These are phyloP conservation scores for Calocybe indica DNA, from an alignment of 768 basidiomycete species.

Conservation along the genomic window DNA sequence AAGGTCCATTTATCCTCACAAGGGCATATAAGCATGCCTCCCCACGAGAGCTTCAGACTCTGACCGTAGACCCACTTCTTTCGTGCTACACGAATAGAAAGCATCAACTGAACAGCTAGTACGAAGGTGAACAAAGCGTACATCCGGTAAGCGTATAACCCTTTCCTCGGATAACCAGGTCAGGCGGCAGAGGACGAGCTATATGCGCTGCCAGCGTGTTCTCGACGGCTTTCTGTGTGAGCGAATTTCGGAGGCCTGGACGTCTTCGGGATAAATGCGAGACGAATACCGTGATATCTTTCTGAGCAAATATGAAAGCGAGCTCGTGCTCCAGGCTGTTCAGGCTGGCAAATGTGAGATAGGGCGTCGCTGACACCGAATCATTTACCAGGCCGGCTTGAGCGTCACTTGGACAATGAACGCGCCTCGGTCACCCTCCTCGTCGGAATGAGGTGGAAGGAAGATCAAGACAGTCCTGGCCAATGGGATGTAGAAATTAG, in stretches of 20 bases:
- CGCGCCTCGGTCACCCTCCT: not conserved
- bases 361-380: not conserved
- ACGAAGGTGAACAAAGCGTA: constrained; percentile 10
- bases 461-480: constrained; percentile 27
- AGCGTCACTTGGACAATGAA: constrained; percentile 26
- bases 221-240: constrained; percentile 25
- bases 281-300: constrained; percentile 29
- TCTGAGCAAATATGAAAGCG: constrained; percentile 12
- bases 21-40: constrained; percentile 14
- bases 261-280: too few species aligned
- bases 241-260: too few species aligned
- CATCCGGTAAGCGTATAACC: constrained; percentile 24
- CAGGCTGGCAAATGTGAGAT: too few species aligned
- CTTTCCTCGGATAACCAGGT: constrained; percentile 21
- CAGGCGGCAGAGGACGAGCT: constrained; percentile 18
- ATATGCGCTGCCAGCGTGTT: constrained; percentile 25
- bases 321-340: too few species aligned
- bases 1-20: constrained; percentile 29
- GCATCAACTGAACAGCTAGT: not conserved
- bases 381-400: constrained; percentile 19
- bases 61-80: constrained; percentile 25
- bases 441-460: constrained; percentile 17
- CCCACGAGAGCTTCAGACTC: constrained; percentile 23
- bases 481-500: constrained; percentile 31
- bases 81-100: constrained; percentile 11